phyloP scores from a whole-genome alignment of 1,284 basidiomycete species.

The Amylostereum chailletii region DNA sequence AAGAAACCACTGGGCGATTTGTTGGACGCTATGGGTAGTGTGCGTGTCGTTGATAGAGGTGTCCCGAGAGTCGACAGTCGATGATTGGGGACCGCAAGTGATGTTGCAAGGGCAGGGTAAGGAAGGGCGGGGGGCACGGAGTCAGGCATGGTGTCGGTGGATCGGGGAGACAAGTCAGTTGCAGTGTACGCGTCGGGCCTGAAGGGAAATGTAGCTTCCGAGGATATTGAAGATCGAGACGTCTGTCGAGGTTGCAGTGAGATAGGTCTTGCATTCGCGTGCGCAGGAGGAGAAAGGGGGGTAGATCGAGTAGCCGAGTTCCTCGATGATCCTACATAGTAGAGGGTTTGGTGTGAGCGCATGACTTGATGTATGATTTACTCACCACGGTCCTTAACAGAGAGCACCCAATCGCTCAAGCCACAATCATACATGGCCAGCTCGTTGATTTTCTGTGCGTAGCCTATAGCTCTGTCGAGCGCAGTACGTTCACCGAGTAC shows the following conservation, averaged over 20 bases:
- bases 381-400: constrained; percentile 49
- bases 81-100: constrained; percentile 12
- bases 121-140: constrained; percentile 60
- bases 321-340: too few relatives aligned
- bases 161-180: constrained; percentile 55
- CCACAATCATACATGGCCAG: constrained; percentile 73
- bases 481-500: constrained; percentile 51
- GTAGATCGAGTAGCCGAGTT: too few relatives aligned
- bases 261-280: too few relatives aligned
- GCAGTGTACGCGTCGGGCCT: constrained; percentile 68
- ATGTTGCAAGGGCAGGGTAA: constrained; percentile 53
- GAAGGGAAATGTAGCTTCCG: constrained; percentile 70
- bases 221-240: constrained; percentile 62
- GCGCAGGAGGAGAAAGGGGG: too few relatives aligned
- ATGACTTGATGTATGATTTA: not conserved
- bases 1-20: constrained; percentile 47
- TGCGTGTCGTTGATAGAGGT: constrained; percentile 22
- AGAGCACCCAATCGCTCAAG: constrained; percentile 65
- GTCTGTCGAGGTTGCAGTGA: constrained; percentile 44
- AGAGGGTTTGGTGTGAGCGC: too few relatives aligned
- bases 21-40: constrained; percentile 21
- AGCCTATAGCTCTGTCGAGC: constrained; percentile 68
- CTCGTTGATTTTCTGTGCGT: constrained; percentile 81
- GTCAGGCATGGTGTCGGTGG: constrained; percentile 33
- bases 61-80: constrained; percentile 19